Evolutionary conservation across 805 yeast species (phyloP).

Genomic region (Wickerhamia fluorescens): DNA sequence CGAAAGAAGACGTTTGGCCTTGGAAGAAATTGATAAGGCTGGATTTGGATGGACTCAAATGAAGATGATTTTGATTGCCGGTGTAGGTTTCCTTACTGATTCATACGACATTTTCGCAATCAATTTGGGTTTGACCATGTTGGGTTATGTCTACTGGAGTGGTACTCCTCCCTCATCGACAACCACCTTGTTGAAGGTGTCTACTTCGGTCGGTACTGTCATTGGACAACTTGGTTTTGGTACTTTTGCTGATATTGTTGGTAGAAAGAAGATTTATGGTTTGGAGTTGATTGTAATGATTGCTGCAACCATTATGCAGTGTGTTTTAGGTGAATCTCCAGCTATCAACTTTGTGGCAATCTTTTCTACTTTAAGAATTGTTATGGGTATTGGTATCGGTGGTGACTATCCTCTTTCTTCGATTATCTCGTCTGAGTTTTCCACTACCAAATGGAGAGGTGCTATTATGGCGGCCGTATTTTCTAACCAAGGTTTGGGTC

Average conservation of each 20-base stretch:
- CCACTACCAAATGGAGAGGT: conserved; percentile 97
- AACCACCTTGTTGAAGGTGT: conserved; percentile 69
- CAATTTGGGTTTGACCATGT: conserved; percentile 73
- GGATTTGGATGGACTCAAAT: conserved; percentile 77
- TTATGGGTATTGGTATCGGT: conserved; percentile 95
- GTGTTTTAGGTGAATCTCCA: conserved; percentile 63
- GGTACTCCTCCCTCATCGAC: conserved; percentile 65
- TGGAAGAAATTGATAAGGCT: conserved; percentile 77
- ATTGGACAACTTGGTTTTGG: conserved; percentile 88
- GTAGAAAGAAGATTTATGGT: conserved; percentile 87
- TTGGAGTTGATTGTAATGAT: conserved; percentile 80
- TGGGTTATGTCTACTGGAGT: conserved; percentile 68
- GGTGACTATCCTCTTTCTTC: conserved; percentile 95
- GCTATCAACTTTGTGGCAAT: conserved; percentile 71
- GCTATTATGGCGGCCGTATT: conserved; percentile 95
- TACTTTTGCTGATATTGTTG: conserved; percentile 69
- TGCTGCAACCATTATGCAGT: conserved; percentile 69
- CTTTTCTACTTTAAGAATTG: conserved; percentile 68
- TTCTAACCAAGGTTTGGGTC: conserved; percentile 97
- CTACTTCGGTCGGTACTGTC: conserved; percentile 91
- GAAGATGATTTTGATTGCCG: conserved; percentile 75
- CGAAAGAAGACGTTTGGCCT: conserved; percentile 80
- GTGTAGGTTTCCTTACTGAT: conserved; percentile 92
- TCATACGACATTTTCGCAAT: conserved; percentile 91
- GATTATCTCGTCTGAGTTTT: conserved; percentile 86